Evolutionary conservation across 2,329 filamentous ascomycete genomes (phyloP).

Genomic region (Stemphylium vesicarium): DNA sequence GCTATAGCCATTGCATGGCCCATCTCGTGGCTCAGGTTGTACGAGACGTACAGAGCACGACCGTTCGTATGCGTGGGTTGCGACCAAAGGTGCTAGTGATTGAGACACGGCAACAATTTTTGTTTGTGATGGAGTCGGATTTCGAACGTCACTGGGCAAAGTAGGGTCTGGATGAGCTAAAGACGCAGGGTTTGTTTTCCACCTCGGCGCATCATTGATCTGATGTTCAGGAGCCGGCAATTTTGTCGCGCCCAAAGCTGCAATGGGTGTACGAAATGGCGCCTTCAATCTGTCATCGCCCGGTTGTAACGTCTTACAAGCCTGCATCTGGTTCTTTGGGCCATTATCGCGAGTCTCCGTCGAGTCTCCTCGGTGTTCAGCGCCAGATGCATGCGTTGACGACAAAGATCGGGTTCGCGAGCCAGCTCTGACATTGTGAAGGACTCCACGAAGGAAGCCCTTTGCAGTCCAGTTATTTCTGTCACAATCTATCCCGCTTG

Average conservation of each 20-base stretch:
- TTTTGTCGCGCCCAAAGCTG: constrained; percentile 2
- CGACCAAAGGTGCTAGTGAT: constrained; percentile 15
- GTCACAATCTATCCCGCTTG: constrained; percentile 6
- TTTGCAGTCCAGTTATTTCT: constrained; percentile 21
- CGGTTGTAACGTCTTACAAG: not conserved
- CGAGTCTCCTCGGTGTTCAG: constrained; percentile 12
- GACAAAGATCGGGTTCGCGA: constrained; percentile 29
- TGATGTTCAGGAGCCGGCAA: constrained; percentile 11
- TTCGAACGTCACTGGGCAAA: constrained; percentile 3
- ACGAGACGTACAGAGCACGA: constrained; percentile 24
- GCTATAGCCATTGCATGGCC: constrained; percentile 19
- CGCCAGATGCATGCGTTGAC: constrained; percentile 13
- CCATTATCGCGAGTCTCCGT: constrained; percentile 8
- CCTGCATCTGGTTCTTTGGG: constrained; percentile 4
- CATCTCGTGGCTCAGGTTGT: constrained; percentile 30
- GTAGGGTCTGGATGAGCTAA: constrained; percentile 16
- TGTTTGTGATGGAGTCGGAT: constrained; percentile 4
- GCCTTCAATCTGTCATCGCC: not conserved
- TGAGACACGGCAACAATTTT: constrained; percentile 11
- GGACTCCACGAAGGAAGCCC: constrained; percentile 29
- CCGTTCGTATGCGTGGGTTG: constrained; percentile 22
- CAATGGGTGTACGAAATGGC: not conserved
- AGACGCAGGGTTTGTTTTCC: not conserved
- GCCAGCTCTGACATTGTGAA: constrained; percentile 30
- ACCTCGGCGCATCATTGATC: constrained; percentile 19